Base-by-base conservation (phyloP, 345 rosid species). In the Jatropha curcas region DNA sequence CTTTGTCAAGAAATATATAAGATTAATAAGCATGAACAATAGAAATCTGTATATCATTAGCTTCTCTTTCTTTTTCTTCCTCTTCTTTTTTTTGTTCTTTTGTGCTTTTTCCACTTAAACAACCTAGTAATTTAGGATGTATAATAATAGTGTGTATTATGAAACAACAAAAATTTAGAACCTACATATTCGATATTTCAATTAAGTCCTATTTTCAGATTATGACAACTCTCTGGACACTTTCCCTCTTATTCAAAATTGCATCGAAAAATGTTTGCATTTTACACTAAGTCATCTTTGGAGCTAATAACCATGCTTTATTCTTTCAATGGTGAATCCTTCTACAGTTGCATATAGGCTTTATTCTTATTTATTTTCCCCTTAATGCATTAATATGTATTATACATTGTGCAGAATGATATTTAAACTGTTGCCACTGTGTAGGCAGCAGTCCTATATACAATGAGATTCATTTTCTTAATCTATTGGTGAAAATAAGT, bases 371-470 rank as follows among this genome's bases (percentile, higher is more conserved):
- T 22, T 25, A 37, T 1, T 62, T 34, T 60, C 20, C 20, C 17
- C 53, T 14, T 48, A 20, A 14, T 17, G 53, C 53, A 45, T 45
- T 48, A 48, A 27, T 4, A 28, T 70, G 56, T 59, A 31, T 16
- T 45, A 59, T 65, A 70, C 28, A 43, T 19, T 22, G 7, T n/a
- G 25, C 74, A 70, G 11, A 27, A n/a, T 56, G 22, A 57, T 17
- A 9, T 59, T 19, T 27, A 56, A 13, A 57, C 9, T 50, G 46
- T 19, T 57, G 31, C 73, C 34, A 58, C 20, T 45, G 31, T 20
- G 20, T 45, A 6, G 8, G 69, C 55, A 10, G 9, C 55, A 45
- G 28, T 27, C 28, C 24, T 11, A 24, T 10, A 51, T 19, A 69
- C 22, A 63, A 25, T 31, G 48, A 2, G 16, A 35, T 37, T 28